Evolutionary conservation across 306 rosid species (phyloP).

Genomic region (Carpinus viminea): DNA sequence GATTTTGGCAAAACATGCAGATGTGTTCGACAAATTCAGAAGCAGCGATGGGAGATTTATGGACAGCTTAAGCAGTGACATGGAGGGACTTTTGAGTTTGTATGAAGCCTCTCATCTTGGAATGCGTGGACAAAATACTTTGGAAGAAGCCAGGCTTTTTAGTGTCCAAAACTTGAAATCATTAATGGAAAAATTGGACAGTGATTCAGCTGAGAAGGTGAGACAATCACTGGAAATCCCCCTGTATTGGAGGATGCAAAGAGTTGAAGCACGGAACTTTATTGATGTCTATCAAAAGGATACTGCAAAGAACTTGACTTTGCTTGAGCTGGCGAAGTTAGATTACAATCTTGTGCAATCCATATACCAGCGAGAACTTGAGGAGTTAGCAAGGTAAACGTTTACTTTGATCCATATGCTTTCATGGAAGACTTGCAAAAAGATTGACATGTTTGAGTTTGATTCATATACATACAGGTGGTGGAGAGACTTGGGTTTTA

Average conservation of each 20-base stretch:
- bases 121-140: constrained; percentile 24
- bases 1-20: constrained; percentile 9
- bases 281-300: too few relatives aligned
- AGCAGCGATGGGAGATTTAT: constrained; percentile 16
- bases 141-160: constrained; percentile 30
- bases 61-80: constrained; percentile 22
- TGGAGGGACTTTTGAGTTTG: constrained; percentile 31
- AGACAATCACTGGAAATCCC: not conserved
- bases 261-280: too few relatives aligned
- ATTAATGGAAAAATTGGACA: not conserved
- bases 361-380: too few relatives aligned
- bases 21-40: constrained; percentile 20
- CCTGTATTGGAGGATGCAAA: too few relatives aligned
- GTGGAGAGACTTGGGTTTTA: constrained; percentile 1
- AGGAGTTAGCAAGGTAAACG: too few relatives aligned
- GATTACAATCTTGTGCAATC: too few relatives aligned
- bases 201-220: constrained; percentile 3
- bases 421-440: not conserved
- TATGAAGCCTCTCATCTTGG: constrained; percentile 36
- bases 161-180: constrained; percentile 2
- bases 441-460: not conserved
- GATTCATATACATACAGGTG: constrained; percentile 20
- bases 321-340: too few relatives aligned
- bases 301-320: too few relatives aligned
- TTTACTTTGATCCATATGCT: too few relatives aligned